phyloP scores from a whole-genome alignment of 495 filamentous ascomycete species.

The Tuber melanosporum region DNA sequence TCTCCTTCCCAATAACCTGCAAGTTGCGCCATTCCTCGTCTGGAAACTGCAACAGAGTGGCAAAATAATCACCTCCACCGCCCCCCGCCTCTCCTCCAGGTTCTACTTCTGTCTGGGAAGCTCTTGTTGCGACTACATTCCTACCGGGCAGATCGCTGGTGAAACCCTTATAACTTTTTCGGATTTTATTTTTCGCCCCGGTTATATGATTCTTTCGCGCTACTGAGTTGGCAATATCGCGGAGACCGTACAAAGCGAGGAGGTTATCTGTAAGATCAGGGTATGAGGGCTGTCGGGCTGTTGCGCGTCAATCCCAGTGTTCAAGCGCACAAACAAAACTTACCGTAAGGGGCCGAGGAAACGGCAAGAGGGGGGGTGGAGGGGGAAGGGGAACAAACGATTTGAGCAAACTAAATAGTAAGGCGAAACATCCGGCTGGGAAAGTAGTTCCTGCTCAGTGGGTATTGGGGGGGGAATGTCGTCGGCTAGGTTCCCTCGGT shows the following conservation, averaged over 20 bases:
- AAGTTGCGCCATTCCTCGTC: conserved; percentile 62
- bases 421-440: conserved; percentile 39
- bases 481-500: conserved; percentile 29
- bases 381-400: conserved; percentile 38
- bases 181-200: conserved; percentile 64
- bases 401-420: conserved; percentile 40
- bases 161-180: conserved; percentile 69
- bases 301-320: conserved; percentile 42
- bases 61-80: conserved; percentile 46
- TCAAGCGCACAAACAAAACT: conserved; percentile 10
- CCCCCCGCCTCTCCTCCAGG: conserved; percentile 44
- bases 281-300: conserved; percentile 45
- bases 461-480: conserved; percentile 31
- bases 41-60: conserved; percentile 49
- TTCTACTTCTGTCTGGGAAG: conserved; percentile 49
- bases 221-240: conserved; percentile 56
- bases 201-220: conserved; percentile 58
- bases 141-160: conserved; percentile 59
- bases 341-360: conserved; percentile 6
- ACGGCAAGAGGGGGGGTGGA: conserved; percentile 6
- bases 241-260: conserved; percentile 57
- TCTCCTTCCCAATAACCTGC: conserved; percentile 56
- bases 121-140: conserved; percentile 44
- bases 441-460: conserved; percentile 35
- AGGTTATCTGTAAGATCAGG: conserved; percentile 61